A percentile compares a stretch with the other conserved stretches of the same genome.
phyloP scores from a whole-genome alignment of 1,139 yeast species.

The Candida pseudoviswanathii region DNA sequence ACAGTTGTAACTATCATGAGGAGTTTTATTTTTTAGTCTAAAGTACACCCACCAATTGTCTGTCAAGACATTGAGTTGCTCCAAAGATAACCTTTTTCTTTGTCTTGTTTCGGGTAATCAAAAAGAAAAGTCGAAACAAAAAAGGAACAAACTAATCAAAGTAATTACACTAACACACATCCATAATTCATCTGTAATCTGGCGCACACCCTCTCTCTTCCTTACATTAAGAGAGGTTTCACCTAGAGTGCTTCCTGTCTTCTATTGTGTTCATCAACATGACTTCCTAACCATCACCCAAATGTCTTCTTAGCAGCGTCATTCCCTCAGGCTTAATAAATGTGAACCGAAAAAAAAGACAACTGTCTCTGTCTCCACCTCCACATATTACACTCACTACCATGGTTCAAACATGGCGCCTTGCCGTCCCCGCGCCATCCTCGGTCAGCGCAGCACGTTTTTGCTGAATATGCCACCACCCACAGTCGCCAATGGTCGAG shows the following conservation, averaged over 20 bases:
- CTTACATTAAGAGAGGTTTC: neutral
- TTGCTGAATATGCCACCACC: too few species aligned
- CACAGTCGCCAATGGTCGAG: too few species aligned
- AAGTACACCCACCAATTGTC: neutral
- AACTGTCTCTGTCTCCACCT: too few species aligned
- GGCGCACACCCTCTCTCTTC: too few species aligned
- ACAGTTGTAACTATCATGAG: too few species aligned
- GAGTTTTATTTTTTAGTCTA: neutral
- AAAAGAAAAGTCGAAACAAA: neutral
- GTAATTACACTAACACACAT: neutral
- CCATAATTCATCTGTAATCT: neutral
- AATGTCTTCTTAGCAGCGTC: too few species aligned
- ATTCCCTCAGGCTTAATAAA: too few species aligned
- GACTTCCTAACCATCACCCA: neutral
- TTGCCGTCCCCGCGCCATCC: too few species aligned
- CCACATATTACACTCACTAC: neutral
- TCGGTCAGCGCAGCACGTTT: too few species aligned
- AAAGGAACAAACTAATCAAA: neutral
- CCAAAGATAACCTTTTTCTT: neutral
- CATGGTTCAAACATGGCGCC: neutral
- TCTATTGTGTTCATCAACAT: neutral
- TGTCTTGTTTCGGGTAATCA: neutral
- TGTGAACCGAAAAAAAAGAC: neutral
- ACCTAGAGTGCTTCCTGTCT: neutral
- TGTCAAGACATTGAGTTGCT: neutral